Evolutionary conservation across 495 filamentous ascomycete genomes (phyloP).

Genomic region (Penicillium chermesinum): DNA sequence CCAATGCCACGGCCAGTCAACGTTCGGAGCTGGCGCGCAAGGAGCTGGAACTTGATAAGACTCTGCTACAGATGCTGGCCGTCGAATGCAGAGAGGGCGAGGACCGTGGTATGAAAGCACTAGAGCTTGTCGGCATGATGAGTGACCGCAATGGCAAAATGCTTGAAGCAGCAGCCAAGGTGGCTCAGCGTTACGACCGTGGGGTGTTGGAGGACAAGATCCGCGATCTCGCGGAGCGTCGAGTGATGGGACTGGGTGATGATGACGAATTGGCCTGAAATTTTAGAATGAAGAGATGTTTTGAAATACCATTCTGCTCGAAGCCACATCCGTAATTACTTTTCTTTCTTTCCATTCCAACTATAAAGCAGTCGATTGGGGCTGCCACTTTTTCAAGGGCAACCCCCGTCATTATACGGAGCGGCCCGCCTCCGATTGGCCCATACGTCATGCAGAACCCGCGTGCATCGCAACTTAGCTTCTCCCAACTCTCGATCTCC

Average conservation of each 20-base stretch:
- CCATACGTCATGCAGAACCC: conserved; percentile 7
- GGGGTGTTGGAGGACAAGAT: conserved; percentile 83
- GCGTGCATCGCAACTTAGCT: conserved; percentile 6
- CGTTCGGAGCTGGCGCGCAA: conserved; percentile 61
- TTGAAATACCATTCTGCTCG: not conserved
- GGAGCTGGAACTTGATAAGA: conserved; percentile 80
- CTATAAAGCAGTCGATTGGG: too few relatives aligned
- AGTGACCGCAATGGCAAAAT: conserved; percentile 73
- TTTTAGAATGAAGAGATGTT: not conserved
- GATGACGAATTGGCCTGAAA: conserved; percentile 43
- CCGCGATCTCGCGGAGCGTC: conserved; percentile 63
- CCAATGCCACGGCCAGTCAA: conserved; percentile 54
- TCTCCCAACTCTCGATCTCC: conserved; percentile 6
- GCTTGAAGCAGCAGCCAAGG: conserved; percentile 77
- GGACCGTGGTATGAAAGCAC: conserved; percentile 85
- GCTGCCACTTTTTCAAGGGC: too few relatives aligned
- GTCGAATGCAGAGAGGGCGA: conserved; percentile 88
- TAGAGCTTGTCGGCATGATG: conserved; percentile 80
- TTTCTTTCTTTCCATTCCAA: not conserved
- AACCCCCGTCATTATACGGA: conserved; percentile 16
- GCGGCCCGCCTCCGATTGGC: conserved; percentile 21
- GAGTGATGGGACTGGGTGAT: conserved; percentile 53
- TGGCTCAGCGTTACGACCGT: conserved; percentile 73
- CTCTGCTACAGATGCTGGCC: conserved; percentile 82
- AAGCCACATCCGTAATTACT: not conserved